A percentile compares a stretch with the other conserved stretches of the same genome.
Conservation (phyloP, 2,329 filamentous ascomycete species). For the Claviceps citrina region DNA sequence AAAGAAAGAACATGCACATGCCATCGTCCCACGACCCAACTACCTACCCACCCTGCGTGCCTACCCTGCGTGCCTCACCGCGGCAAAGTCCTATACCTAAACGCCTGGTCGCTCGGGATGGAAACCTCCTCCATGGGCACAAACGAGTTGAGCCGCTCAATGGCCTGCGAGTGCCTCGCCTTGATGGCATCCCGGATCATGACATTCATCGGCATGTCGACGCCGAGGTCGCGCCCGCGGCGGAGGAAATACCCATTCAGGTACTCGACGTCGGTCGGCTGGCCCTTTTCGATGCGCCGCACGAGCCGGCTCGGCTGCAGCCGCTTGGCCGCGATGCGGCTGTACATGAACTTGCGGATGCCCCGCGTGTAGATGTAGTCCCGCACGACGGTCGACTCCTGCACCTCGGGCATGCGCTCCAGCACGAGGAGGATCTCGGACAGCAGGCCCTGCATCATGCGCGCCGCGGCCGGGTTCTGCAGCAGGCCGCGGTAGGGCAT, state of each 20-base stretch:
- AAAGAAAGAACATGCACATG: too few relatives aligned
- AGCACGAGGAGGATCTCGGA: constrained; percentile 62
- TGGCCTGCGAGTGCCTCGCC: constrained; percentile 38
- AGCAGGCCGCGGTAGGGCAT: constrained; percentile 57
- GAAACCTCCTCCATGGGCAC: constrained; percentile 23
- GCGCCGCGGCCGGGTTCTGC: constrained; percentile 48
- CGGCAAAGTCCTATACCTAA: constrained; percentile 11
- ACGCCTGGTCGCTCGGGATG: constrained; percentile 11
- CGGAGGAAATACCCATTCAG: constrained; percentile 78
- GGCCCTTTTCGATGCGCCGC: constrained; percentile 44
- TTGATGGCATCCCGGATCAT: constrained; percentile 59
- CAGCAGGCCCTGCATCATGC: constrained; percentile 55
- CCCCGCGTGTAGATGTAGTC: constrained; percentile 41
- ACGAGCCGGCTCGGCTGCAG: constrained; percentile 48
- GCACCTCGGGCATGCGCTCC: constrained; percentile 56
- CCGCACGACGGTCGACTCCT: constrained; percentile 40
- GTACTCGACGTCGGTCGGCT: constrained; percentile 62
- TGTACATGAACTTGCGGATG: constrained; percentile 43
- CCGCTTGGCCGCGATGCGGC: constrained; percentile 26
- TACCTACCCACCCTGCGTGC: too few relatives aligned
- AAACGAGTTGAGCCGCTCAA: constrained; percentile 17
- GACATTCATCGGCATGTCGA: constrained; percentile 59
- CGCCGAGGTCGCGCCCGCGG: constrained; percentile 54
- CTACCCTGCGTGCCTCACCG: too few relatives aligned
- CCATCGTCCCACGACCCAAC: too few relatives aligned